These are phyloP conservation scores for Chalciporus sp. DNA, from an alignment of 1,284 basidiomycete species.

Conservation along the genomic window DNA sequence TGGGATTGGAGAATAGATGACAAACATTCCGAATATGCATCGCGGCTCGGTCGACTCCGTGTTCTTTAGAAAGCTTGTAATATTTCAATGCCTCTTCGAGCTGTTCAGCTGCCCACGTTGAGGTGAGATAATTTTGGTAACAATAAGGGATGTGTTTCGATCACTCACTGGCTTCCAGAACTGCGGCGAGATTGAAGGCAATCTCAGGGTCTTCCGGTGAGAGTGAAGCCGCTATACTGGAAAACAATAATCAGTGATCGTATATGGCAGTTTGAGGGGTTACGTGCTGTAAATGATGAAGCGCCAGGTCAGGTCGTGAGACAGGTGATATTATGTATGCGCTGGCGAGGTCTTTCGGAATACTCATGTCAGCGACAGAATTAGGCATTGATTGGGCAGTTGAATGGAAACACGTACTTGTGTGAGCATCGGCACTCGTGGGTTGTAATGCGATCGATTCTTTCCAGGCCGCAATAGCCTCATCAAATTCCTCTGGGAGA, in stretches of 20 bases:
- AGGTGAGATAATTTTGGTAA: slow-evolving; percentile 34
- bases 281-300: slow-evolving; percentile 83
- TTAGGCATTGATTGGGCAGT: slow-evolving; percentile 12
- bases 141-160: slow-evolving; percentile 32
- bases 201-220: slow-evolving; percentile 94
- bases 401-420: slow-evolving; percentile 60
- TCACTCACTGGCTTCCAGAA: slow-evolving; percentile 82
- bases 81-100: slow-evolving; percentile 81
- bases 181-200: slow-evolving; percentile 91
- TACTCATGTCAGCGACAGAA: slow-evolving; percentile 30
- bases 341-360: slow-evolving; percentile 78
- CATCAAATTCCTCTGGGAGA: slow-evolving; percentile 77
- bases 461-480: slow-evolving; percentile 86
- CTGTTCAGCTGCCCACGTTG: slow-evolving; percentile 58
- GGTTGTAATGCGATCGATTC: slow-evolving; percentile 84
- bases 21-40: slow-evolving; percentile 84
- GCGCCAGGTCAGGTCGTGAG: slow-evolving; percentile 85
- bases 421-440: slow-evolving; percentile 88
- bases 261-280: slow-evolving; percentile 24
- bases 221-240: slow-evolving; percentile 82
- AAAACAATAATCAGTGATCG: slow-evolving; percentile 33
- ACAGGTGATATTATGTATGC: slow-evolving; percentile 91
- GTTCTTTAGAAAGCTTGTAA: slow-evolving; percentile 78
- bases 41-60: slow-evolving; percentile 84
- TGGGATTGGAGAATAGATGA: slow-evolving; percentile 16